Conservation (phyloP, 192 early-diverging fungal species). For the Helicostylum pulchrum region DNA sequence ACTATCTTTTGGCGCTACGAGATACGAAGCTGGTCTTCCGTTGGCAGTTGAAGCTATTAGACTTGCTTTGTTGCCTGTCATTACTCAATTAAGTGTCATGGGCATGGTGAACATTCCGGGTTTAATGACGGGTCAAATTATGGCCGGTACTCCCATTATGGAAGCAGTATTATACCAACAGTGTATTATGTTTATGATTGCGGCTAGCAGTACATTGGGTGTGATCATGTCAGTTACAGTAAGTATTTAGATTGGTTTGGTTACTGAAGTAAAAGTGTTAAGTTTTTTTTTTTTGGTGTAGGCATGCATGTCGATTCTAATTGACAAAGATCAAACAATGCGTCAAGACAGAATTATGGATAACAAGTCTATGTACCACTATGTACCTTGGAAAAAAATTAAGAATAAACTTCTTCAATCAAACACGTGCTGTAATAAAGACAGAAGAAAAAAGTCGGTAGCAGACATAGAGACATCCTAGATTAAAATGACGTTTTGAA, state of each 20-base stretch:
- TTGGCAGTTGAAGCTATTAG: conserved; percentile 70
- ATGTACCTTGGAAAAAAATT: neutral
- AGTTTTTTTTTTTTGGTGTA: neutral
- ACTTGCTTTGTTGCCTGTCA: conserved; percentile 72
- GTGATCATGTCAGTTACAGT: conserved; percentile 51
- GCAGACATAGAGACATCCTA: too few species aligned
- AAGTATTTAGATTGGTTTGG: conserved; percentile 13
- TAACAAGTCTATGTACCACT: conserved; percentile 10
- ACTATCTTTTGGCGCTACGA: conserved; percentile 71
- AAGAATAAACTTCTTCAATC: neutral
- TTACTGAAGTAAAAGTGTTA: neutral
- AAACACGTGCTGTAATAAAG: too few species aligned
- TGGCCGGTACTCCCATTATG: conserved; percentile 77
- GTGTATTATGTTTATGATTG: conserved; percentile 87
- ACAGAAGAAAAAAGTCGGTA: too few species aligned
- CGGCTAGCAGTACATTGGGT: conserved; percentile 66
- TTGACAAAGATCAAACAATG: conserved; percentile 22
- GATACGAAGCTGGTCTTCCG: conserved; percentile 78
- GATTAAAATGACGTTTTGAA: too few species aligned
- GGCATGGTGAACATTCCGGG: conserved; percentile 88
- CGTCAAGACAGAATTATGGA: conserved; percentile 16
- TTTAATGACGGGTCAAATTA: conserved; percentile 84
- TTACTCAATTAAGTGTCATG: conserved; percentile 79
- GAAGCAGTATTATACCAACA: conserved; percentile 82
- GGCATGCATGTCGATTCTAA: conserved; percentile 17